Conservation (phyloP, 345 rosid species). For the Cardamine chenopodiifolia region DNA sequence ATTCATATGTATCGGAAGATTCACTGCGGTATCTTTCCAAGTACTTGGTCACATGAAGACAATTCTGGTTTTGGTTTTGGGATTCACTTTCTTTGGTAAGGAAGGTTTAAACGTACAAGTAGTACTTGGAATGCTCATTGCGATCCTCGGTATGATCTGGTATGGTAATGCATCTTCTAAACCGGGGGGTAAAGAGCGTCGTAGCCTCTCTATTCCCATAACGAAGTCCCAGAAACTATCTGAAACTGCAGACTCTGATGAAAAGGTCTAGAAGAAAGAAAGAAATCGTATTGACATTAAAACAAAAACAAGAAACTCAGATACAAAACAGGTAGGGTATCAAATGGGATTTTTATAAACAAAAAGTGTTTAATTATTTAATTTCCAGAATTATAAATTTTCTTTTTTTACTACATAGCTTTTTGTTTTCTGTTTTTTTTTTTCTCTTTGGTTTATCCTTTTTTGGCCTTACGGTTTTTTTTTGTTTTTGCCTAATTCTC, state of each 20-base stretch:
- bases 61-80: constrained; percentile 79
- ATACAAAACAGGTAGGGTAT: constrained; percentile 41
- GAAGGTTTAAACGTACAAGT: constrained; percentile 93
- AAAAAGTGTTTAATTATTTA: constrained; percentile 29
- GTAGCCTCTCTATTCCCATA: constrained; percentile 55
- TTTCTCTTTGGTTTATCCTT: constrained; percentile 10
- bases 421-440: constrained; percentile 11
- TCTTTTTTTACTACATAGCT: constrained; percentile 19
- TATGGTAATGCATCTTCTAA: constrained; percentile 93
- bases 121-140: constrained; percentile 82
- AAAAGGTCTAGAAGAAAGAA: constrained; percentile 57
- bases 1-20: constrained; percentile 96
- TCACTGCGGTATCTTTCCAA: constrained; percentile 96
- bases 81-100: constrained; percentile 88
- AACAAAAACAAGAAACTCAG: constrained; percentile 34
- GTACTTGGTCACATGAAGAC: constrained; percentile 99
- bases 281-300: constrained; percentile 30
- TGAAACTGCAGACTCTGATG: constrained; percentile 59
- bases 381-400: constrained; percentile 22
- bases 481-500: constrained; percentile 17
- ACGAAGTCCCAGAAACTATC: constrained; percentile 61
- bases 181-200: constrained; percentile 93
- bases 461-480: constrained; percentile 21
- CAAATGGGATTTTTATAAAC: constrained; percentile 32
- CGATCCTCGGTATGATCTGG: constrained; percentile 92